These are phyloP conservation scores for Iberis pinnata DNA, from an alignment of 345 rosid genomes.

Conservation along the genomic window DNA sequence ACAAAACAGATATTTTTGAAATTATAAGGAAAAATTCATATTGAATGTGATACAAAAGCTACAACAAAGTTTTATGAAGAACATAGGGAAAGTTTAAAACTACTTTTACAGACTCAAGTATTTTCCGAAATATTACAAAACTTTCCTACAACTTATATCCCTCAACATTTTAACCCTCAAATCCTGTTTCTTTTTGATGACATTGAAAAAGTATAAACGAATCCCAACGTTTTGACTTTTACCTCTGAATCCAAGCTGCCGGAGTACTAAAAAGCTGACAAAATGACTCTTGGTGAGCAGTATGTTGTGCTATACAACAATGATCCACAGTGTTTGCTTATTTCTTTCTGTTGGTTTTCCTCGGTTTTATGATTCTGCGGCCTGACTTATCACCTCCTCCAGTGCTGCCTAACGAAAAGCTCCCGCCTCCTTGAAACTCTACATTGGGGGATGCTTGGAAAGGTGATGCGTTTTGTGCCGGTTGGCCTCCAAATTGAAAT, in stretches of 20 bases:
- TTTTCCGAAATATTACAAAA: conserved; percentile 33
- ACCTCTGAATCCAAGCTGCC: too few relatives aligned
- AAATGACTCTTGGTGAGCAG: conserved; percentile 2
- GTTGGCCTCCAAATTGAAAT: conserved; percentile 68
- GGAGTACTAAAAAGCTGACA: too few relatives aligned
- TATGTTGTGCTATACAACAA: conserved; percentile 18
- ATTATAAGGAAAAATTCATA: too few relatives aligned
- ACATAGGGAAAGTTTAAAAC: too few relatives aligned
- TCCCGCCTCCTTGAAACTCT: conserved; percentile 59
- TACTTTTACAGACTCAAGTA: conserved; percentile 28
- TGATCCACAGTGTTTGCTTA: too few relatives aligned
- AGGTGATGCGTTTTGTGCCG: conserved; percentile 44
- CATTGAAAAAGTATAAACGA: too few relatives aligned
- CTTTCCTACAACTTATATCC: conserved; percentile 30
- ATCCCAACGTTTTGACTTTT: not conserved
- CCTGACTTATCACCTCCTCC: conserved; percentile 63
- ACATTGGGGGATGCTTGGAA: conserved; percentile 60
- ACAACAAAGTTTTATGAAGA: too few relatives aligned
- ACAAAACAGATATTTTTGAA: too few relatives aligned
- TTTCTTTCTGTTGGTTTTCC: conserved; percentile 40
- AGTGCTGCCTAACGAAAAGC: conserved; percentile 77
- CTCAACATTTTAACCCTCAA: conserved; percentile 10
- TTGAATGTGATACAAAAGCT: too few relatives aligned
- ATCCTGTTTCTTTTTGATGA: not conserved
- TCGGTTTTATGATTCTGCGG: conserved; percentile 48